Evolutionary conservation across 441 rosid species (phyloP).

Genomic region (Erodium moschatum): DNA sequence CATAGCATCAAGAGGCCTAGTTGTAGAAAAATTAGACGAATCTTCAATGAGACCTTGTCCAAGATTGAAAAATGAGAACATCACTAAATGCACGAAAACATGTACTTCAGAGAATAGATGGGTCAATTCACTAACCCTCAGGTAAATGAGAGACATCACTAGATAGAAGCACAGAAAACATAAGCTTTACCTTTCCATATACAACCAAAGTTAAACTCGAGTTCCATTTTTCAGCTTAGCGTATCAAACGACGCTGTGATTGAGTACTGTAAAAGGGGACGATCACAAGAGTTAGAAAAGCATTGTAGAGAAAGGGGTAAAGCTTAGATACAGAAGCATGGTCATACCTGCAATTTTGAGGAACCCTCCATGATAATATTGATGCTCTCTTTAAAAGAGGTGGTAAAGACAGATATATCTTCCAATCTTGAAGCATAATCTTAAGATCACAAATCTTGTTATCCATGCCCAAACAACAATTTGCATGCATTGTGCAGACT

Average conservation of each 20-base stretch:
- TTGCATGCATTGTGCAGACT: constrained; percentile 82
- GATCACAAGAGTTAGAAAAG: neutral
- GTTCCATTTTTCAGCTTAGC: neutral
- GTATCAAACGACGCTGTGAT: neutral
- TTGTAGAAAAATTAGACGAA: too few relatives aligned
- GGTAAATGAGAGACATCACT: neutral
- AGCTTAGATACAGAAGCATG: neutral
- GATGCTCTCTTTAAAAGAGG: constrained; percentile 36
- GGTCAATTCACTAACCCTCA: neutral
- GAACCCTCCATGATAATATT: constrained; percentile 54
- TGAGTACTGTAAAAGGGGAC: neutral
- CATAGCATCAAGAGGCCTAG: neutral
- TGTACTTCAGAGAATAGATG: neutral
- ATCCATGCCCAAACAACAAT: constrained; percentile 67
- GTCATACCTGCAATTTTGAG: constrained; percentile 66
- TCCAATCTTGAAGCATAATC: constrained; percentile 80
- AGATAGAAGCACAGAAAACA: neutral
- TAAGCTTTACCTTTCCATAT: neutral
- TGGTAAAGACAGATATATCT: constrained; percentile 46
- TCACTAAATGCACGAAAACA: neutral
- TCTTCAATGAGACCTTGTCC: too few relatives aligned
- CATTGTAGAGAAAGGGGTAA: neutral
- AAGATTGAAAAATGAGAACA: neutral
- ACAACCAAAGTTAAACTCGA: neutral
- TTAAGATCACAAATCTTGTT: constrained; percentile 65